Evolutionary conservation across 441 rosid genomes (phyloP).

Genomic region (Eugenia klotzschiana): DNA sequence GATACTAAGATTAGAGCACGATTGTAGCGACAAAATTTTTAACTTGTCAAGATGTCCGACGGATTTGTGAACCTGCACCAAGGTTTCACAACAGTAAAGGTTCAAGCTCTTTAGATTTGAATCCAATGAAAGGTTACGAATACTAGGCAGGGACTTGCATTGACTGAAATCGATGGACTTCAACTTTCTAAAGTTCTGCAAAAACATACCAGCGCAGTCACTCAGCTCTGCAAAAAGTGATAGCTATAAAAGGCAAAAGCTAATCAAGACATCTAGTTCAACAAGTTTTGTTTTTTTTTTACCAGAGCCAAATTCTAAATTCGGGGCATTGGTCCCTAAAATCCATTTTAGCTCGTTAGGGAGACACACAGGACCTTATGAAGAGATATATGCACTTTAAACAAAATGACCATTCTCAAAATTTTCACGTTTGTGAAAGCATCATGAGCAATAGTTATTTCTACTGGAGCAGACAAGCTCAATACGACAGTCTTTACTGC

Average conservation of each 20-base stretch:
- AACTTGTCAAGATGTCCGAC: too few species aligned
- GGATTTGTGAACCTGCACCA: background rate
- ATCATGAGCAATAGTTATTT: rapidly evolving
- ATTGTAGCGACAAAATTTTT: background rate
- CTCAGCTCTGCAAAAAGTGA: background rate
- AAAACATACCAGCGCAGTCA: background rate
- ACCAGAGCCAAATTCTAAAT: background rate
- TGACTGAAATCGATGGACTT: background rate
- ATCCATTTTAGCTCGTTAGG: background rate
- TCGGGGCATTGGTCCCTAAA: rapidly evolving
- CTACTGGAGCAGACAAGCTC: rapidly evolving
- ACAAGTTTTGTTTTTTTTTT: rapidly evolving
- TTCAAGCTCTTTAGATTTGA: background rate
- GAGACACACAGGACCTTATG: rapidly evolving
- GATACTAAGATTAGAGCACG: background rate
- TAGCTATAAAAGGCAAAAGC: background rate
- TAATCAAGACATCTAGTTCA: rapidly evolving
- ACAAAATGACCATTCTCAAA: background rate
- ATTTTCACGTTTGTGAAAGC: background rate
- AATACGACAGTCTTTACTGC: background rate
- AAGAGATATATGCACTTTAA: rapidly evolving
- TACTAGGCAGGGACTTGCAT: background rate
- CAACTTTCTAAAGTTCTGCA: background rate
- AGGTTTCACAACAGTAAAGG: rapidly evolving
- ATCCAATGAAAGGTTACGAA: background rate